Conservation (phyloP, 371 early-diverging fungal genomes). For the Nosema muscidifuracis region DNA sequence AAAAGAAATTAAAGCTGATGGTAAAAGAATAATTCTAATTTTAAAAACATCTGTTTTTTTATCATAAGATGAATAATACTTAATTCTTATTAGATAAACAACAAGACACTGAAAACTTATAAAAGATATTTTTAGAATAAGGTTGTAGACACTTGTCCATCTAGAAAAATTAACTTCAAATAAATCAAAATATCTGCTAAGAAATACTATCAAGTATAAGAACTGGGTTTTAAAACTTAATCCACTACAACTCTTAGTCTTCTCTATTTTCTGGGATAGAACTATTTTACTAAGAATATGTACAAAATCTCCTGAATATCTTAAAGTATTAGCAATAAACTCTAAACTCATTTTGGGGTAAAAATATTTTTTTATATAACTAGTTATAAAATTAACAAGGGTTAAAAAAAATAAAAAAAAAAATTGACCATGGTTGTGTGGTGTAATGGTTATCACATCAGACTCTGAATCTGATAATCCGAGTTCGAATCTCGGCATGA, state of each 20-base stretch:
- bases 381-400: no score
- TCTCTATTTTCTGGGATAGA: constrained; percentile 57
- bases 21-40: constrained; percentile 39
- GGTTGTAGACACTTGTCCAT: constrained; percentile 70
- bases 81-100: constrained; percentile 76
- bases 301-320: constrained; percentile 43
- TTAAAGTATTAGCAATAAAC: constrained; percentile 20
- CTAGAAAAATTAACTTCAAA: constrained; percentile 64
- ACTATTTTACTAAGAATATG: constrained; percentile 53
- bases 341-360: constrained; percentile 7
- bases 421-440: constrained; percentile 43
- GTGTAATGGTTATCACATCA: constrained; percentile 53
- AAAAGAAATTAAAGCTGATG: constrained; percentile 63
- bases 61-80: constrained; percentile 81
- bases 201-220: constrained; percentile 82
- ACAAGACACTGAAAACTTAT: constrained; percentile 74
- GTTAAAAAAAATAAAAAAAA: no score
- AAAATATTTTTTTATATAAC: no score
- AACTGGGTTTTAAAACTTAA: constrained; percentile 91
- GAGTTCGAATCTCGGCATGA: constrained; percentile 54
- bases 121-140: constrained; percentile 85
- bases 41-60: constrained; percentile 76
- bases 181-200: constrained; percentile 87
- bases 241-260: constrained; percentile 66
- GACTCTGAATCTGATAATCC: constrained; percentile 53